phyloP scores from a whole-genome alignment of 2,329 filamentous ascomycete species.

The Tolypocladium inflatum region DNA sequence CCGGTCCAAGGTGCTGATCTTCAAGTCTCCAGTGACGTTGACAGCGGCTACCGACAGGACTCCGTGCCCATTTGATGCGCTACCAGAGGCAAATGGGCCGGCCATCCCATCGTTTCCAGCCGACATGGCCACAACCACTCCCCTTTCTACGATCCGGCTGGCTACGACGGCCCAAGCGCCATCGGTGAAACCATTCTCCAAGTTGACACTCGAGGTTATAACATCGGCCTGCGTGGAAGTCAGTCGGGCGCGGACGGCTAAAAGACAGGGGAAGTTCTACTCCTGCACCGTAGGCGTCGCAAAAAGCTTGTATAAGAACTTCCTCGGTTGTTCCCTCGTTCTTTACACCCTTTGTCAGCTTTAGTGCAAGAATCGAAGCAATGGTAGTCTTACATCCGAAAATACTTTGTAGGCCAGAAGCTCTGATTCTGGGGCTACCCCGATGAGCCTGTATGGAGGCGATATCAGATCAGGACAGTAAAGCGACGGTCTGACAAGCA shows the following conservation, averaged over 20 bases:
- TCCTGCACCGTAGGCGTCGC: slow-evolving; percentile 24
- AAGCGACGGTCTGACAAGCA: slow-evolving; percentile 5
- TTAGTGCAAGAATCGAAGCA: neutral
- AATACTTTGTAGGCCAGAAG: slow-evolving; percentile 35
- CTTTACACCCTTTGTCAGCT: no score
- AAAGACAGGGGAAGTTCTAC: slow-evolving; percentile 9
- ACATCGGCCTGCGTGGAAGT: slow-evolving; percentile 25
- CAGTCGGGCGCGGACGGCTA: neutral
- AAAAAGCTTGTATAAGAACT: slow-evolving; percentile 24
- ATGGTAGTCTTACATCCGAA: slow-evolving; percentile 15
- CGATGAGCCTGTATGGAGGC: slow-evolving; percentile 23
- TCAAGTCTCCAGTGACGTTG: no score
- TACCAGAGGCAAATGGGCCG: slow-evolving; percentile 20
- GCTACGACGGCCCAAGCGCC: slow-evolving; percentile 33
- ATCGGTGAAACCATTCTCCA: slow-evolving; percentile 26
- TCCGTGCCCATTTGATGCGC: no score
- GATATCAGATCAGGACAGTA: slow-evolving; percentile 6
- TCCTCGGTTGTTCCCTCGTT: slow-evolving; percentile 19
- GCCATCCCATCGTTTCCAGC: slow-evolving; percentile 40
- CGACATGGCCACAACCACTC: slow-evolving; percentile 39
- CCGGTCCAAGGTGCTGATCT: no score
- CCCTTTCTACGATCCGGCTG: slow-evolving; percentile 29
- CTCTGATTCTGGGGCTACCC: slow-evolving; percentile 34
- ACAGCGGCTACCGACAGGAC: no score
- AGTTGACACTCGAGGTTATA: slow-evolving; percentile 31